phyloP scores from a whole-genome alignment of 1,284 basidiomycete species.

The Athelia psychrophila region DNA sequence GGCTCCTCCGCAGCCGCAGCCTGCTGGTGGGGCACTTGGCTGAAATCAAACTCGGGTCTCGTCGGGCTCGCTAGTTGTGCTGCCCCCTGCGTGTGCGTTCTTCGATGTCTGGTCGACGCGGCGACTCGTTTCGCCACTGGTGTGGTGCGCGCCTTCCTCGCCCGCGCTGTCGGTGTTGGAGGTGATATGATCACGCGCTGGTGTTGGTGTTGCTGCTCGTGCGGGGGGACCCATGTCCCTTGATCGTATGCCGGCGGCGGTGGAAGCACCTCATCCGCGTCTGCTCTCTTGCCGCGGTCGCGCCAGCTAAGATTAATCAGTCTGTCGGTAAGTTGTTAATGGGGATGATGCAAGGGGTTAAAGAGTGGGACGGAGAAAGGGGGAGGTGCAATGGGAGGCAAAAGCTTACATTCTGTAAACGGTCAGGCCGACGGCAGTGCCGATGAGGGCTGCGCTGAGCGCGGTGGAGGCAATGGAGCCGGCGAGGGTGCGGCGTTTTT shows the following conservation, averaged over 20 bases:
- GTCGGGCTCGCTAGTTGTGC: constrained; percentile 22
- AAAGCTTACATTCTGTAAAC: constrained; percentile 74
- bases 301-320: constrained; percentile 59
- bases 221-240: constrained; percentile 49
- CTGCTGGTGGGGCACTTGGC: constrained; percentile 2
- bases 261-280: constrained; percentile 32
- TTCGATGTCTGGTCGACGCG: constrained; percentile 30
- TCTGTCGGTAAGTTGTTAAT: constrained; percentile 5
- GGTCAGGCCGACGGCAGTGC: constrained; percentile 78
- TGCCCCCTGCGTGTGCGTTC: constrained; percentile 18
- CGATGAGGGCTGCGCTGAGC: constrained; percentile 76
- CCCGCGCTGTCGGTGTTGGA: constrained; percentile 4
- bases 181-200: constrained; percentile 9
- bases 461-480: constrained; percentile 78
- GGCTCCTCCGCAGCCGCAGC: no score
- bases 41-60: constrained; percentile 37
- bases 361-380: constrained; percentile 2
- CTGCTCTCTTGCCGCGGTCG: constrained; percentile 52
- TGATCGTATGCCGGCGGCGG: constrained; percentile 66
- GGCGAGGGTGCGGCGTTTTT: constrained; percentile 65
- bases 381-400: background rate
- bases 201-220: constrained; percentile 12
- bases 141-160: constrained; percentile 24
- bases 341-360: background rate
- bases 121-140: constrained; percentile 23